A percentile compares a stretch with the other conserved stretches of the same genome.
These are phyloP conservation scores for Penicillium parvum DNA, from an alignment of 495 filamentous ascomycete species.

Conservation along the genomic window DNA sequence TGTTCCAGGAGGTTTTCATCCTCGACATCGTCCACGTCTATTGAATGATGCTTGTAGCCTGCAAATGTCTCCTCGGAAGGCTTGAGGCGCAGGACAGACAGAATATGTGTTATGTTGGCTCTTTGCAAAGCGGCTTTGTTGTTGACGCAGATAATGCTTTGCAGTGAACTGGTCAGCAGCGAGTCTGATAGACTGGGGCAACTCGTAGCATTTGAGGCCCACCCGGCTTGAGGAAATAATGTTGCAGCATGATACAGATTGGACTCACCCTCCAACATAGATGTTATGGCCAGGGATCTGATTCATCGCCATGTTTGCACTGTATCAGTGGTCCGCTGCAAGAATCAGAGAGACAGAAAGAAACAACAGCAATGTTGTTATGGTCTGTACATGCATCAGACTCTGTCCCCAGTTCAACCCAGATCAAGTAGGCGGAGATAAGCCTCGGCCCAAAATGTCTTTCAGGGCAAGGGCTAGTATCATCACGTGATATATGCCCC, in stretches of 20 bases:
- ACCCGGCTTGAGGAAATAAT: constrained; percentile 5
- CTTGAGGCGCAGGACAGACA: constrained; percentile 70
- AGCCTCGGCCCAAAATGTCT: constrained; percentile 20
- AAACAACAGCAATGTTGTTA: too few species aligned
- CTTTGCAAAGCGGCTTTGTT: constrained; percentile 61
- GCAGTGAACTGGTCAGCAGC: constrained; percentile 2
- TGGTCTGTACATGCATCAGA: too few species aligned
- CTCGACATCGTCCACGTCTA: constrained; percentile 83
- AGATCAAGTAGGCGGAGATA: constrained; percentile 11
- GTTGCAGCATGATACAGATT: neutral
- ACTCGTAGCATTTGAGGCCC: constrained; percentile 2
- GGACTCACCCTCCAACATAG: constrained; percentile 78
- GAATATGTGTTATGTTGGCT: constrained; percentile 79
- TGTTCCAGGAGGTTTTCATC: constrained; percentile 82
- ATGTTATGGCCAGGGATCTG: constrained; percentile 66
- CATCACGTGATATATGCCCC: constrained; percentile 17
- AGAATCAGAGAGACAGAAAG: too few species aligned
- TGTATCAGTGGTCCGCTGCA: too few species aligned
- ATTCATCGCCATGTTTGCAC: constrained; percentile 45
- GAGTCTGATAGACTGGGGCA: neutral
- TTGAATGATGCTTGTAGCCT: constrained; percentile 61
- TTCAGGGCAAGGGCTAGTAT: constrained; percentile 17
- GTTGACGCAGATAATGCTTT: constrained; percentile 71
- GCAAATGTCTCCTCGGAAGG: constrained; percentile 40
- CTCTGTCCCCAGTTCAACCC: constrained; percentile 3